These are phyloP conservation scores for Ustilago tritici DNA, from an alignment of 1,284 basidiomycete genomes.

Conservation along the genomic window DNA sequence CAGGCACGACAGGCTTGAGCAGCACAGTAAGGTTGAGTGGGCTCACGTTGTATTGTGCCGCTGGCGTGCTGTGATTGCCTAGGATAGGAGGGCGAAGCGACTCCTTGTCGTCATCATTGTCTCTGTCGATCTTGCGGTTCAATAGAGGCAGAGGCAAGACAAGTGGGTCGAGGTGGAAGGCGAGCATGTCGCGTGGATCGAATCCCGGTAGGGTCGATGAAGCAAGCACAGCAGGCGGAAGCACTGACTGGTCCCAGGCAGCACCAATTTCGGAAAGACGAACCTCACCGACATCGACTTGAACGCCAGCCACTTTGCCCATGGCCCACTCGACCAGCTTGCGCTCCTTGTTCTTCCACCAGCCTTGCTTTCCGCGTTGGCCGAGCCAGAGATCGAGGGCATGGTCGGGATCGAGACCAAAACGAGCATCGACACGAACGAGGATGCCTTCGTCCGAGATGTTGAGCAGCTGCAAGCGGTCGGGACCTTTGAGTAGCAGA, in stretches of 20 bases:
- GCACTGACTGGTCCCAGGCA: conserved; percentile 25
- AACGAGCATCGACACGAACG: conserved; percentile 58
- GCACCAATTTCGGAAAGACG: conserved; percentile 48
- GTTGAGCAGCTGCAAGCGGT: conserved; percentile 57
- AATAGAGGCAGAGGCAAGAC: conserved; percentile 57
- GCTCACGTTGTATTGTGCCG: conserved; percentile 53
- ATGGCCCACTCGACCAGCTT: conserved; percentile 62
- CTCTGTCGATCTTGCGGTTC: conserved; percentile 30
- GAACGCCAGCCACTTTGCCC: conserved; percentile 58
- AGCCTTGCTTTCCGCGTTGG: conserved; percentile 37
- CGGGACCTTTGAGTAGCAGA: conserved; percentile 59
- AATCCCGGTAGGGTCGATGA: not conserved
- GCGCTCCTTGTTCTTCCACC: conserved; percentile 59
- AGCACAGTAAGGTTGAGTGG: conserved; percentile 61
- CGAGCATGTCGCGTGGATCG: conserved; percentile 55
- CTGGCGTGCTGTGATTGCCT: conserved; percentile 51
- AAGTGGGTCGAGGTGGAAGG: conserved; percentile 63
- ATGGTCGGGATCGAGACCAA: conserved; percentile 60
- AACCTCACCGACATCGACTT: conserved; percentile 60
- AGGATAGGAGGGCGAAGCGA: conserved; percentile 43
- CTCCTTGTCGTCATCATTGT: conserved; percentile 21
- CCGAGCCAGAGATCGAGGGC: conserved; percentile 64
- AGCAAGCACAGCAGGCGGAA: conserved; percentile 14
- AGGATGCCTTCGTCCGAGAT: conserved; percentile 58
- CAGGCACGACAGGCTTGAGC: conserved; percentile 58